Conservation (phyloP, 73 alveolate species). For the Tetrahymena thermophila region DNA sequence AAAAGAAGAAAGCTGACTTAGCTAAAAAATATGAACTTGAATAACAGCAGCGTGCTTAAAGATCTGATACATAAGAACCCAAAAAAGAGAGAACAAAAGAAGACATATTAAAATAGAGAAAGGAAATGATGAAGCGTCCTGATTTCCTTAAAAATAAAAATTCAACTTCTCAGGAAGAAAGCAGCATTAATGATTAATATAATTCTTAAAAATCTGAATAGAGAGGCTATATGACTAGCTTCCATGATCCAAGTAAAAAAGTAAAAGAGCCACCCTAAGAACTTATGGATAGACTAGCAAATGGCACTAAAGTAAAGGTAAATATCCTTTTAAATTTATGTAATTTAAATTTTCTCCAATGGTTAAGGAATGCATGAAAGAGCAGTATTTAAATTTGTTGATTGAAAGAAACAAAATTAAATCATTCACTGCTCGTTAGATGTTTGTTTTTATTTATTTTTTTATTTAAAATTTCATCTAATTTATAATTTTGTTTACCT, state of each 20-base stretch:
- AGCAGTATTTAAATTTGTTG: not conserved
- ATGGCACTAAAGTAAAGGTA: slow-evolving; percentile 51
- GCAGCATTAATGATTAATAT: not conserved
- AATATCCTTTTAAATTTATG: not conserved
- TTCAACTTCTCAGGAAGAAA: not conserved
- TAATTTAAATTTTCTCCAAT: too few relatives aligned
- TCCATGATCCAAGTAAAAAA: not conserved
- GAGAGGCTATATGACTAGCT: not conserved
- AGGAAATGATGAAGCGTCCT: slow-evolving; percentile 44
- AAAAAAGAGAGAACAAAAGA: slow-evolving; percentile 43
- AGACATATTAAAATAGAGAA: slow-evolving; percentile 36
- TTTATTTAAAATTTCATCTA: not conserved
- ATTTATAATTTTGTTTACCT: not conserved
- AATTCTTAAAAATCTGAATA: not conserved
- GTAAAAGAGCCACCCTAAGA: not conserved
- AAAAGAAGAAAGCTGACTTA: not conserved
- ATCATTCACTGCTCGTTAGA: not conserved
- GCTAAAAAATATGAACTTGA: not conserved
- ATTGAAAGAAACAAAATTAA: not conserved
- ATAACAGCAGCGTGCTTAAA: not conserved
- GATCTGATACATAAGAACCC: not conserved
- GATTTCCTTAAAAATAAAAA: not conserved
- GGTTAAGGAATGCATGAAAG: not conserved
- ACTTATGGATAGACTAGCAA: slow-evolving; percentile 50
- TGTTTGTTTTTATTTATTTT: too few relatives aligned